These are phyloP conservation scores for Euphorbia pulcherrima DNA, from an alignment of 345 rosid species.

Conservation along the genomic window DNA sequence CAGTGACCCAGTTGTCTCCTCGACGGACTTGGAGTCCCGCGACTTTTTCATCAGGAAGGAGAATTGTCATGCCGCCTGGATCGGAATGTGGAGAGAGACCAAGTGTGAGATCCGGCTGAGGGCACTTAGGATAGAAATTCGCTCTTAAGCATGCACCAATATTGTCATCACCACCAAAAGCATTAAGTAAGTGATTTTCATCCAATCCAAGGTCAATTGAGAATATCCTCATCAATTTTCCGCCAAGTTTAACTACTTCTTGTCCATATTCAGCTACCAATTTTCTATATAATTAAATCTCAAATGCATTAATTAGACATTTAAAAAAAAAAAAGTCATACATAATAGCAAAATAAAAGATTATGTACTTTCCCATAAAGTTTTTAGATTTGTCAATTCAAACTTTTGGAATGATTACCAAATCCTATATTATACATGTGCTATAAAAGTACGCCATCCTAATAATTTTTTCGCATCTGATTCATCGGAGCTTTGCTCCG, in stretches of 20 bases:
- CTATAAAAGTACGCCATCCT: background rate
- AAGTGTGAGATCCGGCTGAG: constrained; percentile 32
- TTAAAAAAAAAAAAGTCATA: too few species aligned
- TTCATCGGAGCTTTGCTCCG: too few species aligned
- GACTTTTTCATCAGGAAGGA: constrained; percentile 29
- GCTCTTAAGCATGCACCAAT: constrained; percentile 27
- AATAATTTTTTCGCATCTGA: background rate
- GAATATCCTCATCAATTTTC: constrained; percentile 24
- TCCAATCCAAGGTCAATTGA: constrained; percentile 27
- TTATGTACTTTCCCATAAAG: background rate
- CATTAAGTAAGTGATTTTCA: constrained; percentile 15
- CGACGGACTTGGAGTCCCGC: constrained; percentile 25
- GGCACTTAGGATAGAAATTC: constrained; percentile 31
- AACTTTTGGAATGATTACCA: background rate
- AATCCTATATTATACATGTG: background rate
- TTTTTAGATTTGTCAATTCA: background rate
- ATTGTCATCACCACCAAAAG: constrained; percentile 30
- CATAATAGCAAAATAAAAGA: too few species aligned
- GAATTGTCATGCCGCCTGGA: constrained; percentile 33
- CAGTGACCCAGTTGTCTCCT: constrained; percentile 23
- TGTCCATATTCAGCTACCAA: constrained; percentile 25
- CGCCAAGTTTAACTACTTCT: constrained; percentile 22
- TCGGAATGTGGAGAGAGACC: constrained; percentile 34
- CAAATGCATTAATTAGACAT: background rate
- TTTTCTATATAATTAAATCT: constrained; percentile 12